phyloP scores from a whole-genome alignment of 2,329 filamentous ascomycete species.

The Fusarium sp. region DNA sequence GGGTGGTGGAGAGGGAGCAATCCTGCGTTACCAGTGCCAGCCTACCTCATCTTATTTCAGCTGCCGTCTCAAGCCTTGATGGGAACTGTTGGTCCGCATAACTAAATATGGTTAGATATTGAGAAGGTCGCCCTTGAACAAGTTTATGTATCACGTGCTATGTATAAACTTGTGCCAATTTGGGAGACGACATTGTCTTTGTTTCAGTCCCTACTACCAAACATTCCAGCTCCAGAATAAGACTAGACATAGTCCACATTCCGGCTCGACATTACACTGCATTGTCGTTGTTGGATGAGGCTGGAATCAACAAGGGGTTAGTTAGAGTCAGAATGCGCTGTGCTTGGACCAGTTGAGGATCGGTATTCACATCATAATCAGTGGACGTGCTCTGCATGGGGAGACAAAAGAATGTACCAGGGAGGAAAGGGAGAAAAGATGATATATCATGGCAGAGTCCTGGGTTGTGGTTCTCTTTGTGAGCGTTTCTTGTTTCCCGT shows the following conservation, averaged over 20 bases:
- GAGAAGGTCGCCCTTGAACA: neutral
- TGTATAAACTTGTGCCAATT: conserved; percentile 32
- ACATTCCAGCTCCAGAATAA: conserved; percentile 46
- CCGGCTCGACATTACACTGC: conserved; percentile 44
- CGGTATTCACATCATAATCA: conserved; percentile 28
- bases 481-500: conserved; percentile 16
- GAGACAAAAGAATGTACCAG: conserved; percentile 22
- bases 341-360: conserved; percentile 29
- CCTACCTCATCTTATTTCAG: conserved; percentile 24
- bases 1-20: conserved; percentile 1
- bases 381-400: conserved; percentile 4
- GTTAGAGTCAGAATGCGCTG: conserved; percentile 3
- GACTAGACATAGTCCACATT: conserved; percentile 30
- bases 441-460: conserved; percentile 37
- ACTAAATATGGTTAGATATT: conserved; percentile 3
- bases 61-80: conserved; percentile 18
- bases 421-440: conserved; percentile 29
- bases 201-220: conserved; percentile 45
- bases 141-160: conserved; percentile 41
- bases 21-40: conserved; percentile 11
- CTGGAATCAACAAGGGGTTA: conserved; percentile 36
- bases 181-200: conserved; percentile 46
- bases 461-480: conserved; percentile 27
- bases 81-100: conserved; percentile 6
- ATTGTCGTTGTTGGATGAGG: conserved; percentile 50